Evolutionary conservation across 2,329 filamentous ascomycete genomes (phyloP).

Genomic region (Arthroderma sp.): DNA sequence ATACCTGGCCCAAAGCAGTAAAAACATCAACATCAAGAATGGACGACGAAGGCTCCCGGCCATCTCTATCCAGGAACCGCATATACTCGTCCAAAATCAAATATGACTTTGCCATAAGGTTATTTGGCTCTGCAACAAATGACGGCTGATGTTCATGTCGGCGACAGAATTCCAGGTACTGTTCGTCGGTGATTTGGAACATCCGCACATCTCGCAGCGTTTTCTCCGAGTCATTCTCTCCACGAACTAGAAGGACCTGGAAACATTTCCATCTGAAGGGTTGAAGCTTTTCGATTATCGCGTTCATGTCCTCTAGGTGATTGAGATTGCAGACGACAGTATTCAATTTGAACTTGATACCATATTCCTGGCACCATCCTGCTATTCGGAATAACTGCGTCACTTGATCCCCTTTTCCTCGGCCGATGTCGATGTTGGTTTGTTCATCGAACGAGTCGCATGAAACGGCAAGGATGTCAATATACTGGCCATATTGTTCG

Average conservation of each 20-base stretch:
- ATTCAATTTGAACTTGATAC: slow-evolving; percentile 47
- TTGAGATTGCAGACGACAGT: slow-evolving; percentile 43
- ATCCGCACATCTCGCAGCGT: slow-evolving; percentile 33
- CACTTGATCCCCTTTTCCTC: slow-evolving; percentile 40
- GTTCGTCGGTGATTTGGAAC: slow-evolving; percentile 38
- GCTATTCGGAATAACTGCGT: slow-evolving; percentile 34
- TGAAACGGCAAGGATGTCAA: slow-evolving; percentile 45
- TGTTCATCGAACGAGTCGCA: slow-evolving; percentile 44
- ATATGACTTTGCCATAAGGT: slow-evolving; percentile 41
- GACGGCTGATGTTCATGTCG: slow-evolving; percentile 32
- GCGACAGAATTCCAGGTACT: slow-evolving; percentile 38
- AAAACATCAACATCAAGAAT: slow-evolving; percentile 40
- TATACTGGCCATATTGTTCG: slow-evolving; percentile 29
- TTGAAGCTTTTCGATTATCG: slow-evolving; percentile 27
- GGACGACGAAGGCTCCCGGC: slow-evolving; percentile 23
- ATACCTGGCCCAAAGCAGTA: slow-evolving; percentile 34
- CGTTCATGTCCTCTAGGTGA: slow-evolving; percentile 40
- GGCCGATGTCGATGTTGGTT: slow-evolving; percentile 43
- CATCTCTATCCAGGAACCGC: slow-evolving; percentile 39
- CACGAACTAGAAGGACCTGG: slow-evolving; percentile 42
- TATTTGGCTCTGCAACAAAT: slow-evolving; percentile 41
- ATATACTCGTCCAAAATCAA: slow-evolving; percentile 43
- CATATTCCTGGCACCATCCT: slow-evolving; percentile 36
- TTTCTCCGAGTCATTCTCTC: slow-evolving; percentile 40
- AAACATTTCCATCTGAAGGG: slow-evolving; percentile 48